These are phyloP conservation scores for Trichosporon sp. DNA, from an alignment of 1,284 basidiomycete genomes.

Conservation along the genomic window DNA sequence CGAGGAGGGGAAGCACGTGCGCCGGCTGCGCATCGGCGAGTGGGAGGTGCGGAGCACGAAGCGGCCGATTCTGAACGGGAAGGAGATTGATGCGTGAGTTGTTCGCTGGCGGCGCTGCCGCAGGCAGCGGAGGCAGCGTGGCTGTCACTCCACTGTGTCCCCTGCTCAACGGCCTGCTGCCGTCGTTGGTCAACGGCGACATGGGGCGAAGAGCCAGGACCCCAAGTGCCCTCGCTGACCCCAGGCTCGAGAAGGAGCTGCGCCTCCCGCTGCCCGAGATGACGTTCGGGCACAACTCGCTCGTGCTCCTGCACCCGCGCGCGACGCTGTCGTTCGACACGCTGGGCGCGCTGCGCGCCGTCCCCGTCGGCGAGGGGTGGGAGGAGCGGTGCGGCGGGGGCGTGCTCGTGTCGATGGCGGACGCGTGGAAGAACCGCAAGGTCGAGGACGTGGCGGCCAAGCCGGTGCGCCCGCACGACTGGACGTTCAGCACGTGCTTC, in stretches of 20 bases:
- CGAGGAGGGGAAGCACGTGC: slow-evolving; percentile 24
- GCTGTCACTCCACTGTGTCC: too few species aligned
- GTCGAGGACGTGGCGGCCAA: slow-evolving; percentile 50
- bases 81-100: slow-evolving; percentile 53
- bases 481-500: slow-evolving; percentile 94
- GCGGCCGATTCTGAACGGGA: slow-evolving; percentile 51
- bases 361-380: slow-evolving; percentile 66
- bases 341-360: slow-evolving; percentile 63
- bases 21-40: slow-evolving; percentile 40
- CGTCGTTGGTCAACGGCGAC: too few species aligned
- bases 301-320: slow-evolving; percentile 57
- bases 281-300: slow-evolving; percentile 84
- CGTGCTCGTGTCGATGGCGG: slow-evolving; percentile 90
- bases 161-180: too few species aligned
- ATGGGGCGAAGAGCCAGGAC: too few species aligned
- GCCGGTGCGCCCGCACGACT: slow-evolving; percentile 84
- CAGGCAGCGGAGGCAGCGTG: background rate
- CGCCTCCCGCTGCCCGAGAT: slow-evolving; percentile 86
- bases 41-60: slow-evolving; percentile 50
- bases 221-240: background rate
- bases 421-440: slow-evolving; percentile 85
- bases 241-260: slow-evolving; percentile 66
- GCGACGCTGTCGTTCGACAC: slow-evolving; percentile 69
- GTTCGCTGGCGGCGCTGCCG: too few species aligned
- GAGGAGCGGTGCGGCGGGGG: slow-evolving; percentile 74